Evolutionary conservation across 2,329 filamentous ascomycete species (phyloP), one percentile per base, ranked within the genome.

Genomic region (Microcyclosporella mali): DNA sequence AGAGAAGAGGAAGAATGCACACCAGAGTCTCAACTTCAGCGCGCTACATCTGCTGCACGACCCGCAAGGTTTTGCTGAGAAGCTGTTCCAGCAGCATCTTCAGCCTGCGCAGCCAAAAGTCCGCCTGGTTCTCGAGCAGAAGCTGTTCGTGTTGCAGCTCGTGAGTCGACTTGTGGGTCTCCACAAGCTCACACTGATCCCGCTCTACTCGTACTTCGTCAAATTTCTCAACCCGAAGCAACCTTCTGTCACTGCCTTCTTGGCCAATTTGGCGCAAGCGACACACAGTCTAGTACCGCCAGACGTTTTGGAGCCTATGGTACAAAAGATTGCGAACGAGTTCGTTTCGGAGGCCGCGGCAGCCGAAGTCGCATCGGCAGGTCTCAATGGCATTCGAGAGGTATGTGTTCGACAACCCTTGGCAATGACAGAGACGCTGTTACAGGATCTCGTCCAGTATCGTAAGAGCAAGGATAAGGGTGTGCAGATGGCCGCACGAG

Each of bases 381-480:
- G 90, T 59, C 74, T 98, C 41, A 95, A 97, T 63, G 85, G 88
- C 11, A 97, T 98, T 53, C 81, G 92, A 38, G 92, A 98, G 61
- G 86, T 98, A 18, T 95, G 90, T 65, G 84, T 82, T 2, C 78
- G 92, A 51, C 92, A 98, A 60, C 90, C 92, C 1, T 71, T 97
- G n/a, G 89, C 89, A 4, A 97, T 98, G 85, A 88, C 81, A 39
- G 89, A 97, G 52, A 95, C 89, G 0, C 70, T 98, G n/a, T 70
- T 98, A 21, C 90, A 98, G 64, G 92, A 98, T 71, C 70, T 98
- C 40, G 88, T 97, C 8, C 85, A 92, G 71, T 97, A 98, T 68
- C 80, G 87, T 47, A 95, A 94, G 72, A 94, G 87, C 62, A 98
- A 98, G 63, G 92, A 98, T 62, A 98, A 97, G 72, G 89, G 90